Evolutionary conservation across 331 rosid species (phyloP).

Genomic region (Phaseolus coccineus): DNA sequence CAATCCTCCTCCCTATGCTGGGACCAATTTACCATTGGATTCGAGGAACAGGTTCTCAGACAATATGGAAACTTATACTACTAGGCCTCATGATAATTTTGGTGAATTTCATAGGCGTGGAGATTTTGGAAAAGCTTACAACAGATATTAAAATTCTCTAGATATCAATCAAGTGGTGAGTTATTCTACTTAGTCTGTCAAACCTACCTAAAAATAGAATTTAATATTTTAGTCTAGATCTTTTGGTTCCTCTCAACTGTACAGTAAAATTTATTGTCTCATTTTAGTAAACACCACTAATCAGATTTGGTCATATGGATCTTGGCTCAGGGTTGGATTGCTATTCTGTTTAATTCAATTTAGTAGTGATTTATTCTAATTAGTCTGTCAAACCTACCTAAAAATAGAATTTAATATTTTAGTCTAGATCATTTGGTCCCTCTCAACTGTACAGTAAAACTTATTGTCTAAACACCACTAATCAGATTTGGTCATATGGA

Average conservation of each 20-base stretch:
- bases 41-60: slow-evolving; percentile 81
- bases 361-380: slow-evolving; percentile 74
- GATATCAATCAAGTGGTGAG: slow-evolving; percentile 72
- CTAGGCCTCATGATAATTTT: slow-evolving; percentile 79
- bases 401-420: slow-evolving; percentile 32
- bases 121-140: slow-evolving; percentile 77
- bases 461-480: slow-evolving; percentile 42
- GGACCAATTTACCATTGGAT: slow-evolving; percentile 67
- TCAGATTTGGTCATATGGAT: slow-evolving; percentile 36
- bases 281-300: slow-evolving; percentile 42
- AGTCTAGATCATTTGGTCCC: slow-evolving; percentile 40
- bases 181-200: slow-evolving; percentile 53
- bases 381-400: slow-evolving; percentile 48
- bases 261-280: slow-evolving; percentile 34
- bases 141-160: slow-evolving; percentile 69
- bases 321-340: slow-evolving; percentile 28
- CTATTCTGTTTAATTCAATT: slow-evolving; percentile 2
- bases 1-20: slow-evolving; percentile 72
- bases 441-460: slow-evolving; percentile 36
- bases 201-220: slow-evolving; percentile 43
- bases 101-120: slow-evolving; percentile 88
- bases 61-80: slow-evolving; percentile 67
- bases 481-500: slow-evolving; percentile 31
- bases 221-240: slow-evolving; percentile 36
- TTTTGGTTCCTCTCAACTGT: slow-evolving; percentile 39